Base-by-base conservation (phyloP, 768 basidiomycete species). In the Leucosporidium creatinivorum region DNA sequence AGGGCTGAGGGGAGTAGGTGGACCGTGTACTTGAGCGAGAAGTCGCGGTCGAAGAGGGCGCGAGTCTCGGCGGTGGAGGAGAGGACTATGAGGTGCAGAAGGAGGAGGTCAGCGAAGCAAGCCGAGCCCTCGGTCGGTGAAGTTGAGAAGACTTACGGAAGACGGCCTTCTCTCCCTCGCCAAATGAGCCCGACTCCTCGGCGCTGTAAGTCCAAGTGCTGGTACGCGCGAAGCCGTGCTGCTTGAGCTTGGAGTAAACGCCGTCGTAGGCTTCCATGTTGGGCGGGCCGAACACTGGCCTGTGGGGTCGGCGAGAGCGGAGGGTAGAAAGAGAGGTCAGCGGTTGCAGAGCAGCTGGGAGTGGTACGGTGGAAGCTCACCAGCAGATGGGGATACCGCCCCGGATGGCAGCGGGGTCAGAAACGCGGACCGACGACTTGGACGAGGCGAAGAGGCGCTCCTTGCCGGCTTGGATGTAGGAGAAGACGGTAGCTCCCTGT, bases 201-300 rank as follows among this genome's bases (percentile, higher is more conserved):
- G 28, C 39, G 21, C 48, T 55, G 75, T 86, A 86, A 19, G 79
- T 79, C 96, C 96, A 98, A 36, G 75, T 76, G 48, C 84, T 82
- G 69, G 81, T 91, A 51, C 96, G 81, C 8, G 91, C 94, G 76
- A 94, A 97, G 0, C 96, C 96, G 77, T 98, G 96, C 78, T 96
- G 93, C 8, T 81, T 64, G 8, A 99, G 81, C 56, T 83, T 84
- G 26, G 77, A 80, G 80, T 39, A 36, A 3, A 28, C 25, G 58
- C 30, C n/a, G 19, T 26, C 28, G 26, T 19, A 61, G 19, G 23
- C 23, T 48, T 39, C 19, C 25, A 26, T 44, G 39, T 44, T 44
- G 39, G 39, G 39, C 39, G 39, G 39, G 39, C 39, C 39, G 39
- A 44, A 44, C 39, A 44, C 39, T 44, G 39, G 39, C 39, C 39